Percentiles rank a stretch among this genome's conserved stretches.
Evolutionary conservation across 768 basidiomycete genomes (phyloP).

Genomic region (Rubroboletus pulcherrimus): DNA sequence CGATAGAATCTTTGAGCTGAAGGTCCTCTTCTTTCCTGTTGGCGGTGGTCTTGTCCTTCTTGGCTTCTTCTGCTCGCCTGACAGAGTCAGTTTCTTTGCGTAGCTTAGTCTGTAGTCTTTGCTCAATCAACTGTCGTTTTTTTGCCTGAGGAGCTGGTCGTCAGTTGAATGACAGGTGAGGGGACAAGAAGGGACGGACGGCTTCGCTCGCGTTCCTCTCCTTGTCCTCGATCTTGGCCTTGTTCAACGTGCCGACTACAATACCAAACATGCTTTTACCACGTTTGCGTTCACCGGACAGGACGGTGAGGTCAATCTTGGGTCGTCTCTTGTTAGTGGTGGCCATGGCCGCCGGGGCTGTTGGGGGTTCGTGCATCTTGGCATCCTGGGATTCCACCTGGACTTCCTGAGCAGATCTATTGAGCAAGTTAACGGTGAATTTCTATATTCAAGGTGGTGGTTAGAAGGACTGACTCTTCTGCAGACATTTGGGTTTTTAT

Average conservation of each 20-base stretch:
- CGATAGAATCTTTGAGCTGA: slow-evolving; percentile 77
- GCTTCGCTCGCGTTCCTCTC: slow-evolving; percentile 83
- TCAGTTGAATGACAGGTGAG: slow-evolving; percentile 7
- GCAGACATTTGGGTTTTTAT: slow-evolving; percentile 43
- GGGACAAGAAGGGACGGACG: slow-evolving; percentile 37
- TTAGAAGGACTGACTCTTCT: slow-evolving; percentile 43
- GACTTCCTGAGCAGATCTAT: slow-evolving; percentile 31
- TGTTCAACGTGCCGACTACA: slow-evolving; percentile 77
- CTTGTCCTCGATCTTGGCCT: slow-evolving; percentile 84
- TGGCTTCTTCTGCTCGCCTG: slow-evolving; percentile 80
- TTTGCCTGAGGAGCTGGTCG: slow-evolving; percentile 53
- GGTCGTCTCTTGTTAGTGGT: slow-evolving; percentile 60
- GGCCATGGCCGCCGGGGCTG: slow-evolving; percentile 45
- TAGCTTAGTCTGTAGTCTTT: slow-evolving; percentile 81
- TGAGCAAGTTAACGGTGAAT: slow-evolving; percentile 2
- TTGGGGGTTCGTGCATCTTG: slow-evolving; percentile 39
- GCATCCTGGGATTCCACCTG: slow-evolving; percentile 29
- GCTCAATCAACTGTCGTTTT: slow-evolving; percentile 79
- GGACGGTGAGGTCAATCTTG: slow-evolving; percentile 60
- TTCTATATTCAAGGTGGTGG: neutral
- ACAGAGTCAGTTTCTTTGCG: slow-evolving; percentile 84
- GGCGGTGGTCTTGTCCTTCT: slow-evolving; percentile 73
- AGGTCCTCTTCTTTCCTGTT: slow-evolving; percentile 81
- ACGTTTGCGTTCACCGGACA: slow-evolving; percentile 65
- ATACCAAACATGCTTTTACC: slow-evolving; percentile 88